A percentile compares a stretch with the other conserved stretches of the same genome.
Evolutionary conservation across 2,329 filamentous ascomycete genomes (phyloP).

Genomic region (Tolypocladium nubicola): DNA sequence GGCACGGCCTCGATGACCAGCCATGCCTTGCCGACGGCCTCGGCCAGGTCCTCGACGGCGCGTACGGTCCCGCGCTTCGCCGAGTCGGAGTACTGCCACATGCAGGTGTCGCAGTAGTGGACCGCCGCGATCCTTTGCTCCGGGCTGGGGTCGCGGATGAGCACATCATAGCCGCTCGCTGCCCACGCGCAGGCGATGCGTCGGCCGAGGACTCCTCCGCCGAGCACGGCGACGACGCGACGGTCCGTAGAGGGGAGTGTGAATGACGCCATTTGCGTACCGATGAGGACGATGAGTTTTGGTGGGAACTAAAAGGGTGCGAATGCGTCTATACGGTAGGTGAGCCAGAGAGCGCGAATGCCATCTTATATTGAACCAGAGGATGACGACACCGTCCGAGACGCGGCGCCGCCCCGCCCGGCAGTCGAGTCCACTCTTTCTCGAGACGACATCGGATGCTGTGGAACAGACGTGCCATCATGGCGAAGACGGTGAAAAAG

Average conservation of each 20-base stretch:
- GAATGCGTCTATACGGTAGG: neutral
- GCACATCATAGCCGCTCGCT: conserved; percentile 29
- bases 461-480: neutral
- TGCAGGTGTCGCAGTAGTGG: conserved; percentile 26
- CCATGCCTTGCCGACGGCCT: conserved; percentile 35
- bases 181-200: conserved; percentile 29
- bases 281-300: neutral
- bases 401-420: neutral
- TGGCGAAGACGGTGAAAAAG: neutral
- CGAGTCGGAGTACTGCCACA: conserved; percentile 15
- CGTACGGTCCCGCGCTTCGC: conserved; percentile 13
- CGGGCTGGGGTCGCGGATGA: conserved; percentile 28
- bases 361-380: neutral
- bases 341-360: neutral
- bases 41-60: conserved; percentile 24
- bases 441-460: neutral
- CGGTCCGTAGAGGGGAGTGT: neutral
- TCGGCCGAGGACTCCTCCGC: conserved; percentile 31
- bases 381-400: neutral
- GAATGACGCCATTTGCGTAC: neutral
- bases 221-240: conserved; percentile 24
- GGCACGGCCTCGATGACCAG: conserved; percentile 44
- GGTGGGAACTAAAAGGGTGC: too few species aligned
- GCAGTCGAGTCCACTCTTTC: neutral
- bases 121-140: conserved; percentile 24